Conservation (phyloP, 2,329 filamentous ascomycete species). For the Alternaria gansuensis region DNA sequence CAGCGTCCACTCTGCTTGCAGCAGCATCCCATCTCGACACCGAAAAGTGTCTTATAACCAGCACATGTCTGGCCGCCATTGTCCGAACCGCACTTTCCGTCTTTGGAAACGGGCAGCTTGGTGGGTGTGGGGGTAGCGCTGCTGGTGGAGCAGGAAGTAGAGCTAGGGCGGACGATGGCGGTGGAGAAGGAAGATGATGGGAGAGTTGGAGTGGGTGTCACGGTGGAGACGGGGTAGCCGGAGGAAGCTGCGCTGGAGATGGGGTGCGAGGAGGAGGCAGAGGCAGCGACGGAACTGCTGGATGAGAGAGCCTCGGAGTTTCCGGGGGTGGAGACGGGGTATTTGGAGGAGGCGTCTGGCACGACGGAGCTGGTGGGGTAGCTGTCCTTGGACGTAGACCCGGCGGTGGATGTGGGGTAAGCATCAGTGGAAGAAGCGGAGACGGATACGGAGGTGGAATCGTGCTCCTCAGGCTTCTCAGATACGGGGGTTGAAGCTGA, state of each 20-base stretch:
- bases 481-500: constrained; percentile 5
- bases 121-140: constrained; percentile 27
- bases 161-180: constrained; percentile 21
- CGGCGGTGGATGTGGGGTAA: background rate
- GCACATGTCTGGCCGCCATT: constrained; percentile 38
- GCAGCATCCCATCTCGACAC: constrained; percentile 39
- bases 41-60: constrained; percentile 36
- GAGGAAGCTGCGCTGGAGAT: constrained; percentile 19
- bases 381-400: constrained; percentile 19
- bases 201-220: background rate
- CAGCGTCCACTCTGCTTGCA: constrained; percentile 34
- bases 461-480: background rate
- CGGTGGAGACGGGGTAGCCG: constrained; percentile 3
- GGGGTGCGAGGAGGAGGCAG: background rate
- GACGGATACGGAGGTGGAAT: background rate
- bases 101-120: constrained; percentile 27
- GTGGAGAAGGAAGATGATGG: constrained; percentile 15
- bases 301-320: background rate
- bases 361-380: constrained; percentile 21
- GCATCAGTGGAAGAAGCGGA: background rate
- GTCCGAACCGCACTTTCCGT: constrained; percentile 39
- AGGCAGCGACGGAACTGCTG: background rate
- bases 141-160: constrained; percentile 28
- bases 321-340: constrained; percentile 9
- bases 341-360: constrained; percentile 17